Evolutionary conservation across 495 filamentous ascomycete species (phyloP).

Genomic region (Jackrogersella multiformis): DNA sequence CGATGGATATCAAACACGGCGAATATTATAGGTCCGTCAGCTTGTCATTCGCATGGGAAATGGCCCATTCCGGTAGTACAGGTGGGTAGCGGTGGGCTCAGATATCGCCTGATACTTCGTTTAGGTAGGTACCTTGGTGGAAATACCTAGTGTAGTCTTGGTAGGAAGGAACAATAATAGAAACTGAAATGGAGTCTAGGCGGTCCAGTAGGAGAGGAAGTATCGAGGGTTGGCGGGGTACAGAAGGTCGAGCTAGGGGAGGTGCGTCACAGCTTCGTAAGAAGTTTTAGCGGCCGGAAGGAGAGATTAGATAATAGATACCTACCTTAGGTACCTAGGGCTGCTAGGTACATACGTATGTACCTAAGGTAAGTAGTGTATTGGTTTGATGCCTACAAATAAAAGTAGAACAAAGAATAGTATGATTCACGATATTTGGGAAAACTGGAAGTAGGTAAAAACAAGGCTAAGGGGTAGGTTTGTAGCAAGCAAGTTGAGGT

Average conservation of each 20-base stretch:
- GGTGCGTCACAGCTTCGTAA: too few species aligned
- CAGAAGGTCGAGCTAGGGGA: slow-evolving; percentile 4
- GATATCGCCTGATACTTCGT: slow-evolving; percentile 6
- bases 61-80: slow-evolving; percentile 19
- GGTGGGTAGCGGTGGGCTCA: slow-evolving; percentile 1
- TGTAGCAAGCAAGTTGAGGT: too few species aligned
- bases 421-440: too few species aligned
- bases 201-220: slow-evolving; percentile 28
- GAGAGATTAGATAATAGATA: neutral
- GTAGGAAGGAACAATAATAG: slow-evolving; percentile 34
- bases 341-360: neutral
- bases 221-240: slow-evolving; percentile 27
- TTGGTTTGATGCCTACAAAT: too few species aligned
- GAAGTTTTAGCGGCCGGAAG: slow-evolving; percentile 14
- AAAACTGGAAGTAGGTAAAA: too few species aligned
- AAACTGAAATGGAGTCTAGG: slow-evolving; percentile 23
- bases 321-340: slow-evolving; percentile 1
- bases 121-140: too few species aligned
- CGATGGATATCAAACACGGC: slow-evolving; percentile 32
- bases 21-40: slow-evolving; percentile 39
- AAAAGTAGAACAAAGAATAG: too few species aligned
- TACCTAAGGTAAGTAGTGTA: neutral
- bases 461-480: too few species aligned
- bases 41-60: slow-evolving; percentile 8
- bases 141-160: too few species aligned